Evolutionary conservation across 2,329 filamentous ascomycete genomes (phyloP).

Genomic region (Colletotrichum echinochloae): DNA sequence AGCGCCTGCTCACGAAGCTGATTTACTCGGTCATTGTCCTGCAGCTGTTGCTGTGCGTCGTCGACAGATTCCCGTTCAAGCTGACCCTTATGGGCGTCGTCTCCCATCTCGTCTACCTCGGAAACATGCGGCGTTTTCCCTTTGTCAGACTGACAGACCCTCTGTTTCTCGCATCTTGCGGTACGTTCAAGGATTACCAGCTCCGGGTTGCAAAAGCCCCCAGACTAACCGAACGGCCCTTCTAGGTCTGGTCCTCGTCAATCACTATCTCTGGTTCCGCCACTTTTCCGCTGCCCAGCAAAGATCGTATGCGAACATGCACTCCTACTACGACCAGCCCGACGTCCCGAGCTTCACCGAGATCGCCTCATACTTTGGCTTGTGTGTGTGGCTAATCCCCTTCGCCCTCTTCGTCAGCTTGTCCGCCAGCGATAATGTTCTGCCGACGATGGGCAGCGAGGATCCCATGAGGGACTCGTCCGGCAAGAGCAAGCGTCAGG

Average conservation of each 20-base stretch:
- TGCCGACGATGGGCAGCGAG: constrained; percentile 90
- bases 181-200: constrained; percentile 60
- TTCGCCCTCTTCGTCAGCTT: constrained; percentile 96
- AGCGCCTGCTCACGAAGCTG: constrained; percentile 84
- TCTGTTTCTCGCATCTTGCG: constrained; percentile 84
- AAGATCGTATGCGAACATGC: constrained; percentile 66
- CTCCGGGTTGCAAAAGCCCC: background rate
- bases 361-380: constrained; percentile 94
- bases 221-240: background rate
- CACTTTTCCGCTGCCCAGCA: constrained; percentile 81
- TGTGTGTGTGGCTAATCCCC: constrained; percentile 96
- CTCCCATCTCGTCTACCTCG: constrained; percentile 87
- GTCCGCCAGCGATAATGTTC: constrained; percentile 92
- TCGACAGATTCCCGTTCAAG: constrained; percentile 87
- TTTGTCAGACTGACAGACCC: constrained; percentile 90
- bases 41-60: constrained; percentile 78
- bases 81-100: constrained; percentile 80
- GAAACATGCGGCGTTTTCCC: constrained; percentile 81
- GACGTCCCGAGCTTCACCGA: constrained; percentile 87
- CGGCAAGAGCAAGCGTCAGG: constrained; percentile 67
- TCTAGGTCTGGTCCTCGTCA: constrained; percentile 81
- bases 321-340: constrained; percentile 72
- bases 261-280: constrained; percentile 96
- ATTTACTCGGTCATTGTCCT: constrained; percentile 85
- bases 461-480: constrained; percentile 61